phyloP scores from a whole-genome alignment of 2,329 filamentous ascomycete genomes.

The Aspergillus caelatus region DNA sequence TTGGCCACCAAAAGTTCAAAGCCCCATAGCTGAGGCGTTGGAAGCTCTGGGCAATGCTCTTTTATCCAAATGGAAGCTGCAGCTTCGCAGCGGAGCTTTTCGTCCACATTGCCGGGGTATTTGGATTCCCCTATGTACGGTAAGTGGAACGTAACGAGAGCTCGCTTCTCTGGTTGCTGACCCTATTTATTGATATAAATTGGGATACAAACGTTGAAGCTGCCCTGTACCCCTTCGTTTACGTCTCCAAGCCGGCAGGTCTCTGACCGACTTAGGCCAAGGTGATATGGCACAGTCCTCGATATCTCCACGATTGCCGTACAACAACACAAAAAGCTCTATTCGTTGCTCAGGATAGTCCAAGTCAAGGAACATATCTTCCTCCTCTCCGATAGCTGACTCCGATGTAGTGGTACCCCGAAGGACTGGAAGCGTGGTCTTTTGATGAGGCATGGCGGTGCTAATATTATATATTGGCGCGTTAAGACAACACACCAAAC shows the following conservation, averaged over 20 bases:
- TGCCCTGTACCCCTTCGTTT: constrained; percentile 23
- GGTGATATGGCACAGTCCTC: constrained; percentile 29
- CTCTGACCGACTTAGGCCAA: constrained; percentile 15
- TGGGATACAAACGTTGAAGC: constrained; percentile 29
- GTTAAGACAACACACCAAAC: too few relatives aligned
- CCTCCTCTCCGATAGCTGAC: constrained; percentile 15
- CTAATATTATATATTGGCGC: too few relatives aligned
- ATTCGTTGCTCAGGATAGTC: constrained; percentile 20
- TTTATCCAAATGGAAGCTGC: too few relatives aligned
- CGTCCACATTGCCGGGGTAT: too few relatives aligned
- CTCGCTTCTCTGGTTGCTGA: constrained; percentile 2
- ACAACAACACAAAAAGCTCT: constrained; percentile 18
- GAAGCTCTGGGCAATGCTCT: too few relatives aligned
- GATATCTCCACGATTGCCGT: constrained; percentile 13
- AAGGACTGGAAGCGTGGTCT: too few relatives aligned
- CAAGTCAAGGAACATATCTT: constrained; percentile 28
- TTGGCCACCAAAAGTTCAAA: too few relatives aligned
- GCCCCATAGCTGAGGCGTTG: too few relatives aligned
- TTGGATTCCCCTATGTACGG: constrained; percentile 28
- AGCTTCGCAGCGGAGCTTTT: too few relatives aligned
- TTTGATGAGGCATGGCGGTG: too few relatives aligned
- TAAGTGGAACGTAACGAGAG: constrained; percentile 27
- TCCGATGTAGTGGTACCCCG: neutral
- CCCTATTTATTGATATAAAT: constrained; percentile 8
- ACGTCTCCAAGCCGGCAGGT: constrained; percentile 16